Conservation (phyloP, 129 eudicot genomes). For the Sambucus nigra region DNA sequence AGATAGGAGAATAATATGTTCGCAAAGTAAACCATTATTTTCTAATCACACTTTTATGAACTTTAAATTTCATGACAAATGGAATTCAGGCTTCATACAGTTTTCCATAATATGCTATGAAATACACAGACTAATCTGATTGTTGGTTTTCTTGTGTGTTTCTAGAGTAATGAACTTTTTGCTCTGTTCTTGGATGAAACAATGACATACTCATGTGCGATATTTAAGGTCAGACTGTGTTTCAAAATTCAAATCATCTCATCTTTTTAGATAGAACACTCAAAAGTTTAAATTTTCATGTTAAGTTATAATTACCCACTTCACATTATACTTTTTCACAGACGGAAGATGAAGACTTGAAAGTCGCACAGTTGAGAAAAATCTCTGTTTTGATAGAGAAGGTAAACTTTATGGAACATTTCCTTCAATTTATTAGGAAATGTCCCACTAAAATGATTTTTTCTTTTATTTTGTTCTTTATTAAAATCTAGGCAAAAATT, state of each 20-base stretch:
- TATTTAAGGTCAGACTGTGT: slow-evolving; percentile 27
- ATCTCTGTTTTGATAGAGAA: slow-evolving; percentile 33
- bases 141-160: not conserved
- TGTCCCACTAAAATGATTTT: not conserved
- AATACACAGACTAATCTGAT: not conserved
- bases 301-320: not conserved
- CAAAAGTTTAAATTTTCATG: not conserved
- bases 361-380: slow-evolving; percentile 37
- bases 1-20: too few relatives aligned
- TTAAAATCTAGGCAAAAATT: slow-evolving; percentile 21
- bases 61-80: too few relatives aligned
- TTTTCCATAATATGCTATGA: not conserved
- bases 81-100: not conserved
- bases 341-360: slow-evolving; percentile 32
- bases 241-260: not conserved
- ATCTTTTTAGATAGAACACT: not conserved
- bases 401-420: slow-evolving; percentile 10
- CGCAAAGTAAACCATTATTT: too few relatives aligned
- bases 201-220: slow-evolving; percentile 46
- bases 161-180: slow-evolving; percentile 43
- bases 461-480: not conserved
- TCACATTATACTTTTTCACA: not conserved
- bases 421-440: too few relatives aligned
- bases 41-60: too few relatives aligned
- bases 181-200: slow-evolving; percentile 49